Conservation (phyloP, 495 filamentous ascomycete species). For the Annulohypoxylon maeteangense region DNA sequence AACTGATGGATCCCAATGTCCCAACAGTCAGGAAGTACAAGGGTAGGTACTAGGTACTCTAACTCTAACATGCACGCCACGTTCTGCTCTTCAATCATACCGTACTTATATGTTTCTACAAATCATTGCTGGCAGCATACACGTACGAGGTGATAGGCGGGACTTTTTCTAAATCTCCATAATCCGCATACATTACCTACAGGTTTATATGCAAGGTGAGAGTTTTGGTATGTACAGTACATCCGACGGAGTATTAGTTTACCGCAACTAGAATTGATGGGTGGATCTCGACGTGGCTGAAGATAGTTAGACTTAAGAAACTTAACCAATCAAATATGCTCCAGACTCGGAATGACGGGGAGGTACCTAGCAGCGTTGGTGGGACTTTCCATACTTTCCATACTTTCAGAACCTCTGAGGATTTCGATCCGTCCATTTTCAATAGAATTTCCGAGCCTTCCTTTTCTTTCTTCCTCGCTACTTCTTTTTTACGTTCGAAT, state of each 20-base stretch:
- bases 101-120: not conserved
- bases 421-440: slow-evolving; percentile 20
- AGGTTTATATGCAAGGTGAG: slow-evolving; percentile 21
- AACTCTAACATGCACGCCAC: not conserved
- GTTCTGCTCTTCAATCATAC: not conserved
- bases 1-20: not conserved
- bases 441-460: slow-evolving; percentile 35
- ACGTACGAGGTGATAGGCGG: not conserved
- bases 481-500: slow-evolving; percentile 6
- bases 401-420: slow-evolving; percentile 18
- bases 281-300: not conserved
- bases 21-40: not conserved
- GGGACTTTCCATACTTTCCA: slow-evolving; percentile 23
- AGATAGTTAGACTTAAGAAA: slow-evolving; percentile 2
- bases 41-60: not conserved
- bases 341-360: slow-evolving; percentile 42
- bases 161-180: slow-evolving; percentile 1
- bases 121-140: not conserved
- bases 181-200: slow-evolving; percentile 25
- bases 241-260: slow-evolving; percentile 41
- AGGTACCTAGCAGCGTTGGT: slow-evolving; percentile 29
- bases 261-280: slow-evolving; percentile 13
- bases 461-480: slow-evolving; percentile 15
- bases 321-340: slow-evolving; percentile 27
- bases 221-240: slow-evolving; percentile 28